Evolutionary conservation across 768 basidiomycete genomes (phyloP).

Genomic region (Amanita phalloides): DNA sequence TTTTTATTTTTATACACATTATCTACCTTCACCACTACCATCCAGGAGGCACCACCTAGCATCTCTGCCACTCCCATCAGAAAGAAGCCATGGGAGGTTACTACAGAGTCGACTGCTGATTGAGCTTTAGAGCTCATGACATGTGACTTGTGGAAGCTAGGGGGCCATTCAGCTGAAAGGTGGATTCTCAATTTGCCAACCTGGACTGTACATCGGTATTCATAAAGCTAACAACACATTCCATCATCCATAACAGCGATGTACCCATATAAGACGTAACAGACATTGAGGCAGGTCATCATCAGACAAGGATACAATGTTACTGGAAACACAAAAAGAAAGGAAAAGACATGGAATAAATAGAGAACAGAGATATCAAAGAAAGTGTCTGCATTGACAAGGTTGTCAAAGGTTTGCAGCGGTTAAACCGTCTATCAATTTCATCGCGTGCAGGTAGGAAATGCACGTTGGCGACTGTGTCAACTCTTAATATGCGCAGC

Average conservation of each 20-base stretch:
- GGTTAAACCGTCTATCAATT: not conserved
- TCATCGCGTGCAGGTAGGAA: not conserved
- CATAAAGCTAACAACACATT: not conserved
- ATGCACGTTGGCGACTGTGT: not conserved
- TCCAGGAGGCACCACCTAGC: constrained; percentile 46
- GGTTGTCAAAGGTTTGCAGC: not conserved
- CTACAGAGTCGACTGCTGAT: not conserved
- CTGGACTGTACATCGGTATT: not conserved
- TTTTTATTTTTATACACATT: constrained; percentile 1
- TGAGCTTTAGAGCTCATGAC: not conserved
- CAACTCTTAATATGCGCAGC: not conserved
- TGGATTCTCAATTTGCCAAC: not conserved
- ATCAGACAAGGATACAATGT: not conserved
- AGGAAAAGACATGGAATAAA: not conserved
- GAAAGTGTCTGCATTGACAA: not conserved
- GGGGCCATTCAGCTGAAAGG: not conserved
- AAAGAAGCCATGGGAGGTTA: constrained; percentile 63
- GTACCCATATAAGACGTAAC: not conserved
- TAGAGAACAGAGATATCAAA: not conserved
- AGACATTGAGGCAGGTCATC: not conserved
- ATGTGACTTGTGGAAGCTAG: not conserved
- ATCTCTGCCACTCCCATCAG: constrained; percentile 36
- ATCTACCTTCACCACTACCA: not conserved
- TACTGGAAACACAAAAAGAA: not conserved
- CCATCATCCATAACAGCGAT: not conserved